Base-by-base conservation (phyloP, 2,329 filamentous ascomycete genomes). In the Colletotrichum euphorbiae region DNA sequence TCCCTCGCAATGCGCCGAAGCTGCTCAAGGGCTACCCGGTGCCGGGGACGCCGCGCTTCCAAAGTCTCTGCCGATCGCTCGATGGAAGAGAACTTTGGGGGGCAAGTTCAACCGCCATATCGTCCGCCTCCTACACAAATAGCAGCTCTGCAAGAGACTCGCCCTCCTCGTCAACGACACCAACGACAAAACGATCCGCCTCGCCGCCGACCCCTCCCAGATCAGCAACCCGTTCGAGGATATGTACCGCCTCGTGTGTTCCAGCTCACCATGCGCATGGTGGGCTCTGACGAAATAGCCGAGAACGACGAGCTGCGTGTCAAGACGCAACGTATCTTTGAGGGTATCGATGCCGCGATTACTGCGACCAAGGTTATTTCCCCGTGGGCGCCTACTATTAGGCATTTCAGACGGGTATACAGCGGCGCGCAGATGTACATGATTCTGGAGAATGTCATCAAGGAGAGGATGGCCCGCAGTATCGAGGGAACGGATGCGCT, bases 181-280 rank as follows among this genome's bases (percentile, higher is more conserved):
- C 17, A 74, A 79, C 7, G 65, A 72, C 4, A 75, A 76, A 0
- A 75, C 85, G 17, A 76, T 82, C 12, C 70, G 69, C 4, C 77
- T 86, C 8, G 75, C 74, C 3, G 17, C 11, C 15, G 45, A 45
- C 17, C 0, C 36, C 71, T 60, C 69, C 31, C 54, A 21, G 17
- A 74, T 80, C 5, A 83, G 84, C 7, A 81, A 89, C 69, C 85
- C 86, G 0, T 88, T 89, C 71, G 80, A 86, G 40, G 80, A 80
- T 72, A 77, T 88, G 52, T 87, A 87, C 72, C 74, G 78, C 6
- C 77, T 86, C 62, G 80, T 89, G 80, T 89, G 1, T 89, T 84
- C 74, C 80, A 83, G 72, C 79, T 89, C n/a, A 89, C 85, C 4
- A 87, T 88, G 77, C 82, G 87, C 12, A 84, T 81, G 4, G 79